Evolutionary conservation across 345 rosid species (phyloP).

Genomic region (Boechera divaricarpa): DNA sequence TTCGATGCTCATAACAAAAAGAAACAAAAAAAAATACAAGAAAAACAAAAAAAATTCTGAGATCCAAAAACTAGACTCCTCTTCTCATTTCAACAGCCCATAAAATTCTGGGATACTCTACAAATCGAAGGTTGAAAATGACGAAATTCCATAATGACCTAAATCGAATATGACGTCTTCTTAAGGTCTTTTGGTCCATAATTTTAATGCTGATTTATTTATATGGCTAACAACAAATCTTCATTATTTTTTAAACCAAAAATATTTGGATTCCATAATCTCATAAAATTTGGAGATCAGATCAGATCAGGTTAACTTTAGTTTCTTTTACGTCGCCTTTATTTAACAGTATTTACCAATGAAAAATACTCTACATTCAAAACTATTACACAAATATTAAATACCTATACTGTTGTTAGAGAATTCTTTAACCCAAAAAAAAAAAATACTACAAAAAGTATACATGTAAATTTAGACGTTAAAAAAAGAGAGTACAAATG

Average conservation of each 20-base stretch:
- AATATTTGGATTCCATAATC: background rate
- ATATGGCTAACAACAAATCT: no score
- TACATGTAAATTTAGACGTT: background rate
- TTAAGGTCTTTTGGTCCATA: background rate
- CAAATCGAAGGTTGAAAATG: background rate
- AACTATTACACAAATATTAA: background rate
- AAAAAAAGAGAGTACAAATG: background rate
- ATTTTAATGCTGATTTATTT: background rate
- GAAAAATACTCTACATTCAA: background rate
- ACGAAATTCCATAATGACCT: background rate
- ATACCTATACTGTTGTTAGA: background rate
- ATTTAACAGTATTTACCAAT: background rate
- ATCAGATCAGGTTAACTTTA: background rate
- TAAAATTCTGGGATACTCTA: background rate
- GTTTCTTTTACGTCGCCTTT: background rate
- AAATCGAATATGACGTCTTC: background rate
- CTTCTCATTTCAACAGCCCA: background rate
- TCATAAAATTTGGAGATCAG: background rate
- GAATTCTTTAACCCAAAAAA: background rate
- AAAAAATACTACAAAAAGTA: no score
- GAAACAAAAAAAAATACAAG: no score
- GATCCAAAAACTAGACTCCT: background rate
- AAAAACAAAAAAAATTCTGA: no score
- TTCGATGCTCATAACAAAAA: no score
- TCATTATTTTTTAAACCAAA: no score